Conservation (phyloP, 1,284 basidiomycete genomes). For the Fistulinella staudtii region DNA sequence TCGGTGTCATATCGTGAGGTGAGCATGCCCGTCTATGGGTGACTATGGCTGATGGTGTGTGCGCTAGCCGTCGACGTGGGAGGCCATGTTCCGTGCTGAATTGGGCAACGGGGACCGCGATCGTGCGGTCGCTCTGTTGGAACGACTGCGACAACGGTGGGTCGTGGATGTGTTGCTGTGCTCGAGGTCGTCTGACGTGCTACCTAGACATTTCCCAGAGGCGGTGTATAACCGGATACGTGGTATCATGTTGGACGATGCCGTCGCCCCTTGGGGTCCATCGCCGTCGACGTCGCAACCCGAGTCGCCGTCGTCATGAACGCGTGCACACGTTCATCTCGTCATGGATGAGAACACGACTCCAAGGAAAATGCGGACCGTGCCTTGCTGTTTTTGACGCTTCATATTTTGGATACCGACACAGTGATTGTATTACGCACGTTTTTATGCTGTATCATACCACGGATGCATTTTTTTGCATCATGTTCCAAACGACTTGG, state of each 20-base stretch:
- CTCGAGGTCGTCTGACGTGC: too few species aligned
- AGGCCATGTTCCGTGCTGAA: slow-evolving; percentile 93
- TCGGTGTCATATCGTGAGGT: slow-evolving; percentile 88
- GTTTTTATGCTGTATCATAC: too few species aligned
- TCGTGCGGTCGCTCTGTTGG: slow-evolving; percentile 67
- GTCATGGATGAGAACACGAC: too few species aligned
- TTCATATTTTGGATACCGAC: too few species aligned
- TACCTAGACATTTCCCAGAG: slow-evolving; percentile 73
- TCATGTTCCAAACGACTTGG: too few species aligned
- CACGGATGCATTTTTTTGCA: too few species aligned
- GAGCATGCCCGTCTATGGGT: slow-evolving; percentile 31
- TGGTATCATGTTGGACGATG: slow-evolving; percentile 58
- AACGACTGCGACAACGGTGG: slow-evolving; percentile 72
- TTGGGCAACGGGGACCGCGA: slow-evolving; percentile 73
- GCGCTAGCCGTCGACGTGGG: slow-evolving; percentile 79
- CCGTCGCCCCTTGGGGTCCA: slow-evolving; percentile 33
- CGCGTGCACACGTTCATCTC: too few species aligned
- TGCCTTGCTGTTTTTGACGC: too few species aligned
- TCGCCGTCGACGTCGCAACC: slow-evolving; percentile 13
- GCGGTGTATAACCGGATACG: slow-evolving; percentile 66
- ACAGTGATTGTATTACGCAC: too few species aligned
- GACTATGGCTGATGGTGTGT: slow-evolving; percentile 3
- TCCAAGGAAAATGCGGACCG: too few species aligned
- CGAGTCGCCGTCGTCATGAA: slow-evolving; percentile 8
- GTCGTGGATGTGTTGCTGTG: too few species aligned